phyloP scores from a whole-genome alignment of 345 rosid genomes.

The Reutealis trisperma region DNA sequence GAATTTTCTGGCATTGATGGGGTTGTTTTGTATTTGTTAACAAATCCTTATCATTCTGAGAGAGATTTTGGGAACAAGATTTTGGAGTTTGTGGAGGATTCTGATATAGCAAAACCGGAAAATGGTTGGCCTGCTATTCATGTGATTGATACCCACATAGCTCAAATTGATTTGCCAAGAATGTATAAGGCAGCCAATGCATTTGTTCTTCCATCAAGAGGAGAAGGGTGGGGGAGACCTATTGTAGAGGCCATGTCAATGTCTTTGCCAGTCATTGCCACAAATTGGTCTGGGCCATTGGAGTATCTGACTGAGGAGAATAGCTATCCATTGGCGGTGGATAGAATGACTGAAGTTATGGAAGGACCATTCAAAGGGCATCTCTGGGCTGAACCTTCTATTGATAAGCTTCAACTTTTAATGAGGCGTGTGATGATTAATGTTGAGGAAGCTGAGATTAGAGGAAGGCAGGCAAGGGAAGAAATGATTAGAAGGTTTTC shows the following conservation, averaged over 20 bases:
- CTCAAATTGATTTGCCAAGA: conserved; percentile 70
- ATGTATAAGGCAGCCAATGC: conserved; percentile 76
- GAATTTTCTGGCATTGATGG: conserved; percentile 61
- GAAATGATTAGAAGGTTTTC: conserved; percentile 75
- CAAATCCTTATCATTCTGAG: conserved; percentile 74
- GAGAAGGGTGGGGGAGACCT: conserved; percentile 91
- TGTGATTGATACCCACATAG: conserved; percentile 65
- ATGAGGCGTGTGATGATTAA: conserved; percentile 63
- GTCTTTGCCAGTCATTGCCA: conserved; percentile 75
- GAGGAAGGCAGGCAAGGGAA: conserved; percentile 65
- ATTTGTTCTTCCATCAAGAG: conserved; percentile 81
- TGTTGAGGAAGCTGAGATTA: conserved; percentile 51
- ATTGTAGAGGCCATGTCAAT: conserved; percentile 89
- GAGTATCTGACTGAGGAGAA: conserved; percentile 75
- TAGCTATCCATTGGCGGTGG: conserved; percentile 65
- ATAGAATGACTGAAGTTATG: conserved; percentile 56
- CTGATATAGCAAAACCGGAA: conserved; percentile 40
- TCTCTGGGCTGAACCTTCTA: conserved; percentile 78
- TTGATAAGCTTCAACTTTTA: conserved; percentile 49
- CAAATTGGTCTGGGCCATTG: conserved; percentile 85
- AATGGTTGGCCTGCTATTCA: conserved; percentile 55
- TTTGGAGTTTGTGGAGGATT: conserved; percentile 52
- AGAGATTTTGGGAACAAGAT: conserved; percentile 72
- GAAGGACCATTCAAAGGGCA: conserved; percentile 86
- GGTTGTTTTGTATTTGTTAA: conserved; percentile 63